phyloP scores from a whole-genome alignment of 768 basidiomycete species.

The Brasilioporus rufonigricans region DNA sequence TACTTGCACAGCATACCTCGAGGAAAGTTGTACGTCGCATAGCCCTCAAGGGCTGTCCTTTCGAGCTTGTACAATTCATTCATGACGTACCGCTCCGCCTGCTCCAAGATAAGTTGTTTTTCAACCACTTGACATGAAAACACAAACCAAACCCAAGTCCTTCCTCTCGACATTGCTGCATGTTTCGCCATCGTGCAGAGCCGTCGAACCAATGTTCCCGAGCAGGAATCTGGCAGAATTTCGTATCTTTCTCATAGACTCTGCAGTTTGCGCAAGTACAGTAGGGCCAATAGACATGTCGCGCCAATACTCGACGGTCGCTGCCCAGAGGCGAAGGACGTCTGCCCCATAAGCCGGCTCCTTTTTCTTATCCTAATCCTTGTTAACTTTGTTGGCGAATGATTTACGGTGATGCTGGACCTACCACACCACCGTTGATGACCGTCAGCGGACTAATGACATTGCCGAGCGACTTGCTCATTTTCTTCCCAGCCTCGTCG shows the following conservation, averaged over 20 bases:
- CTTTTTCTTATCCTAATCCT: constrained; percentile 56
- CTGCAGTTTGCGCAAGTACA: constrained; percentile 69
- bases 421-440: constrained; percentile 73
- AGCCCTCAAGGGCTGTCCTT: constrained; percentile 60
- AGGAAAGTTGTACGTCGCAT: constrained; percentile 75
- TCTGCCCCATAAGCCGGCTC: constrained; percentile 85
- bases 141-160: constrained; percentile 64
- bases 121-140: background rate
- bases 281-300: constrained; percentile 86
- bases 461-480: constrained; percentile 98
- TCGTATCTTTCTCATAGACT: constrained; percentile 78
- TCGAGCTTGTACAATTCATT: constrained; percentile 79
- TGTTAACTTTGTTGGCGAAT: background rate
- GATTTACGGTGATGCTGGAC: constrained; percentile 17
- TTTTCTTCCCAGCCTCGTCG: constrained; percentile 84
- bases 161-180: constrained; percentile 22
- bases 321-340: constrained; percentile 86
- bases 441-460: constrained; percentile 82
- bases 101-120: constrained; percentile 9
- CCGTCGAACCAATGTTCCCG: constrained; percentile 58
- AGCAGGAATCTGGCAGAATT: constrained; percentile 86
- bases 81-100: constrained; percentile 88
- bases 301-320: constrained; percentile 83
- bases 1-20: constrained; percentile 50
- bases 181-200: constrained; percentile 1